Conservation (phyloP, 345 rosid species). For the Lepidium didymum region DNA sequence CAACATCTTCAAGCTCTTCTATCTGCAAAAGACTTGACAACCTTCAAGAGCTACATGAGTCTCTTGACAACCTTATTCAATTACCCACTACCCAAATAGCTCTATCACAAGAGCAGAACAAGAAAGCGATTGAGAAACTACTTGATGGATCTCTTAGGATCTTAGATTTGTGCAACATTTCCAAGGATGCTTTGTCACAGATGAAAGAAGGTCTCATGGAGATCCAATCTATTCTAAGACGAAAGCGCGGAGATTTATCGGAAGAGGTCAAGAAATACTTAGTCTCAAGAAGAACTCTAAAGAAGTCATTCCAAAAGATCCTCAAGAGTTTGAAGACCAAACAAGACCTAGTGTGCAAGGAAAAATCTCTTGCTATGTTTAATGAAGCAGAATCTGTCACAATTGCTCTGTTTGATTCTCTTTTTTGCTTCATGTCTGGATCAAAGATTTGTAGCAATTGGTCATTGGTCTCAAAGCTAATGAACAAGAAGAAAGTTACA, state of each 20-base stretch:
- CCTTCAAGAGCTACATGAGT: slow-evolving; percentile 27
- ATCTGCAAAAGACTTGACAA: neutral
- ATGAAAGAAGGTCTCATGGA: slow-evolving; percentile 22
- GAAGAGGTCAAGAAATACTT: slow-evolving; percentile 21
- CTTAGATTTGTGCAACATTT: slow-evolving; percentile 23
- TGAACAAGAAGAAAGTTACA: neutral
- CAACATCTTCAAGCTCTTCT: slow-evolving; percentile 27
- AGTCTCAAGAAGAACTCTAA: neutral
- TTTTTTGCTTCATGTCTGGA: slow-evolving; percentile 21
- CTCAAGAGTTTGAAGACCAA: neutral
- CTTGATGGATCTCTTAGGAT: slow-evolving; percentile 30
- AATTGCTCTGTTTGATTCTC: slow-evolving; percentile 14
- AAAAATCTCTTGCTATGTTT: neutral
- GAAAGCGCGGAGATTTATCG: neutral
- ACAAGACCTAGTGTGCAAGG: neutral
- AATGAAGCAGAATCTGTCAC: slow-evolving; percentile 27
- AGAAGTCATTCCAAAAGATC: slow-evolving; percentile 15
- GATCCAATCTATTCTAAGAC: slow-evolving; percentile 23
- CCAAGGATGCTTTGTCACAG: slow-evolving; percentile 29
- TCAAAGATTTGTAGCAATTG: neutral
- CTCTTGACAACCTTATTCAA: slow-evolving; percentile 21
- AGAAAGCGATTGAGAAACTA: slow-evolving; percentile 12
- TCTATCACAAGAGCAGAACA: slow-evolving; percentile 23
- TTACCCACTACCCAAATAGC: slow-evolving; percentile 8
- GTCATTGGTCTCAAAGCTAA: slow-evolving; percentile 11